phyloP scores from a whole-genome alignment of 108 stramenopile genomes.

The Thalassiosira profunda region DNA sequence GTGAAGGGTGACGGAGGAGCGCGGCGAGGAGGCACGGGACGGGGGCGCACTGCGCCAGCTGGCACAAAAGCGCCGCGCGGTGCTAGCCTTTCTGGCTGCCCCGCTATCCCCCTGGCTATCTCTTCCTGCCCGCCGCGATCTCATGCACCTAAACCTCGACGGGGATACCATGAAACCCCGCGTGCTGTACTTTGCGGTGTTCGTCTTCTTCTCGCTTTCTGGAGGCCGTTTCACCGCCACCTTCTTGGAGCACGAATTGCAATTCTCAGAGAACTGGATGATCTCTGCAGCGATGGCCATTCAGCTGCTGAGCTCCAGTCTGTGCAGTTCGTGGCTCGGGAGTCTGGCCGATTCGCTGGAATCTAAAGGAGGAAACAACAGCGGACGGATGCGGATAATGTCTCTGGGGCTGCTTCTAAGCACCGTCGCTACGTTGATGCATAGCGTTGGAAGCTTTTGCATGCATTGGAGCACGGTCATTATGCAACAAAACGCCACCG shows the following conservation, averaged over 20 bases:
- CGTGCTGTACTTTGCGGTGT: conserved; percentile 37
- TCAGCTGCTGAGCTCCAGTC: conserved; percentile 27
- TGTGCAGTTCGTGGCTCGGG: conserved; percentile 44
- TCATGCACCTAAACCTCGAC: too few relatives aligned
- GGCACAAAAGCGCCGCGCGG: too few relatives aligned
- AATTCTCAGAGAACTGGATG: conserved; percentile 43
- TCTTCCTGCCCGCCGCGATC: too few relatives aligned
- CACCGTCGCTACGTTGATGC: conserved; percentile 33
- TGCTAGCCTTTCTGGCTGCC: too few relatives aligned
- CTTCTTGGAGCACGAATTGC: conserved; percentile 48
- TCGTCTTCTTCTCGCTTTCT: conserved; percentile 40
- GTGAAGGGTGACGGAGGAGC: too few relatives aligned
- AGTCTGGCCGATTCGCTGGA: conserved; percentile 45
- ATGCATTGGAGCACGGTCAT: neutral
- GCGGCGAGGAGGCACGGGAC: too few relatives aligned
- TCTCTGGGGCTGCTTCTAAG: conserved; percentile 25
- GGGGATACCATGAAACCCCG: conserved; percentile 38
- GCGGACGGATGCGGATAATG: conserved; percentile 34
- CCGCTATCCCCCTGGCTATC: too few relatives aligned
- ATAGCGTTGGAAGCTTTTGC: conserved; percentile 15
- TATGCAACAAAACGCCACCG: neutral
- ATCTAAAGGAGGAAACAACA: conserved; percentile 8
- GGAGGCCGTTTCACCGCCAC: conserved; percentile 61
- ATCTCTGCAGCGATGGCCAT: conserved; percentile 37
- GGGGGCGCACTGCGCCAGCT: too few relatives aligned